These are phyloP conservation scores for Chaetothyriales sp. DNA, from an alignment of 2,329 filamentous ascomycete species.

Conservation along the genomic window DNA sequence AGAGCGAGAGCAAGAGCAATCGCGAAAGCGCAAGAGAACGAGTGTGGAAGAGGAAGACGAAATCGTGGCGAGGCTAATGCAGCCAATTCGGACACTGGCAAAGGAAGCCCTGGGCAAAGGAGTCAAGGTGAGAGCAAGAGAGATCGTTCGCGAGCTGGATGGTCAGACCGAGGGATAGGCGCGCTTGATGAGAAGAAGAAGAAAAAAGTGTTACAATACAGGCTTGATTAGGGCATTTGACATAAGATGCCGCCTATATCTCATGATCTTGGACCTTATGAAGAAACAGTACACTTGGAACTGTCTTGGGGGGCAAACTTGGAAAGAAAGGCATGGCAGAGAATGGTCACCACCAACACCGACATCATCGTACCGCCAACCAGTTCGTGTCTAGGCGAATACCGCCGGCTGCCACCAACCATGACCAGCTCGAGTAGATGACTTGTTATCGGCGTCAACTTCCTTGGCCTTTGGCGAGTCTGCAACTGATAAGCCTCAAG, in stretches of 20 bases:
- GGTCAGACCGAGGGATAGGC: constrained; percentile 1
- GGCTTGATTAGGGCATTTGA: neutral
- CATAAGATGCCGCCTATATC: neutral
- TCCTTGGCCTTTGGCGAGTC: neutral
- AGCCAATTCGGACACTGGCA: constrained; percentile 7
- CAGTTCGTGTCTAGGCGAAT: constrained; percentile 6
- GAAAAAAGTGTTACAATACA: neutral
- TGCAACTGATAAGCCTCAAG: neutral
- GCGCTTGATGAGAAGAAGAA: constrained; percentile 3
- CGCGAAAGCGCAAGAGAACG: neutral
- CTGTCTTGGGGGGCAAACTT: neutral
- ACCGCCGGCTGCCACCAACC: constrained; percentile 17
- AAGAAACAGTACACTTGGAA: neutral
- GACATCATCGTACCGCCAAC: no score
- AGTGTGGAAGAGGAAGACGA: neutral
- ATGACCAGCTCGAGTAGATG: constrained; percentile 3
- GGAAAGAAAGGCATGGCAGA: neutral
- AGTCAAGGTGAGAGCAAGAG: constrained; percentile 12
- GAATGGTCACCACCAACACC: no score
- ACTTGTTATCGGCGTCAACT: constrained; percentile 1
- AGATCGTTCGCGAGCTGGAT: neutral
- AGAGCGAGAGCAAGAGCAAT: constrained; percentile 2
- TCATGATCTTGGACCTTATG: neutral
- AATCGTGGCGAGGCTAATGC: constrained; percentile 7
- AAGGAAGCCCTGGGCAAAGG: constrained; percentile 11